phyloP scores from a whole-genome alignment of 2,329 filamentous ascomycete genomes.

The Xylariaceae sp. region DNA sequence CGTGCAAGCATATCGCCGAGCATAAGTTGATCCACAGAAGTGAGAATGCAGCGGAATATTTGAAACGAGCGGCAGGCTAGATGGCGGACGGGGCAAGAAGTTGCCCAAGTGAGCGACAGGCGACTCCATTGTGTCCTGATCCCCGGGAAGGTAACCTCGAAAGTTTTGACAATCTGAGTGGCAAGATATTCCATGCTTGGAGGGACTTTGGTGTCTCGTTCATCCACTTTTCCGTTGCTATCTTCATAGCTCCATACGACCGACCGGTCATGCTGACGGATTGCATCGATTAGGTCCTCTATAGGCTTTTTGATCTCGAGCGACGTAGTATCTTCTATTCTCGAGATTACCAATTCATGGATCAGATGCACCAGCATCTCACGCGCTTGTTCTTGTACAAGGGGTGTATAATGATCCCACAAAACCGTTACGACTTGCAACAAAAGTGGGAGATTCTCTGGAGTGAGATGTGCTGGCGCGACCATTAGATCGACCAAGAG shows the following conservation, averaged over 20 bases:
- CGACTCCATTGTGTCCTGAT: constrained; percentile 90
- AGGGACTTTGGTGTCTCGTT: constrained; percentile 74
- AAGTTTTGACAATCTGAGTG: constrained; percentile 74
- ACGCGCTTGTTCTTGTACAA: constrained; percentile 92
- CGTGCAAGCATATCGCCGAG: constrained; percentile 93
- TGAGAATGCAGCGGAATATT: constrained; percentile 89
- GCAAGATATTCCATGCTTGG: constrained; percentile 82
- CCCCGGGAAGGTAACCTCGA: constrained; percentile 75
- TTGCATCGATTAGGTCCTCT: constrained; percentile 80
- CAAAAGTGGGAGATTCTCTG: constrained; percentile 76
- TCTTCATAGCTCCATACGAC: constrained; percentile 96
- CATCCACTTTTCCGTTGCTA: constrained; percentile 71
- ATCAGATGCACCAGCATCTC: constrained; percentile 98
- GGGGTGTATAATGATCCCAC: constrained; percentile 94
- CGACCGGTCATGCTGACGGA: constrained; percentile 74
- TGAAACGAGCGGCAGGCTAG: constrained; percentile 96
- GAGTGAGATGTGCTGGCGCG: constrained; percentile 72
- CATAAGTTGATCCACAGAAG: constrained; percentile 86
- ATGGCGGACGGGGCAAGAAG: constrained; percentile 90
- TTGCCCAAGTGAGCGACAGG: constrained; percentile 89
- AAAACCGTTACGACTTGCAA: constrained; percentile 88
- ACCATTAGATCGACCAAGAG: constrained; percentile 95
- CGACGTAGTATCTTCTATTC: constrained; percentile 64
- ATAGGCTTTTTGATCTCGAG: constrained; percentile 63
- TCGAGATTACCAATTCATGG: constrained; percentile 83